These are phyloP conservation scores for Chlorella sorokiniana DNA, from an alignment of 139 green algal genomes.

Conservation along the genomic window DNA sequence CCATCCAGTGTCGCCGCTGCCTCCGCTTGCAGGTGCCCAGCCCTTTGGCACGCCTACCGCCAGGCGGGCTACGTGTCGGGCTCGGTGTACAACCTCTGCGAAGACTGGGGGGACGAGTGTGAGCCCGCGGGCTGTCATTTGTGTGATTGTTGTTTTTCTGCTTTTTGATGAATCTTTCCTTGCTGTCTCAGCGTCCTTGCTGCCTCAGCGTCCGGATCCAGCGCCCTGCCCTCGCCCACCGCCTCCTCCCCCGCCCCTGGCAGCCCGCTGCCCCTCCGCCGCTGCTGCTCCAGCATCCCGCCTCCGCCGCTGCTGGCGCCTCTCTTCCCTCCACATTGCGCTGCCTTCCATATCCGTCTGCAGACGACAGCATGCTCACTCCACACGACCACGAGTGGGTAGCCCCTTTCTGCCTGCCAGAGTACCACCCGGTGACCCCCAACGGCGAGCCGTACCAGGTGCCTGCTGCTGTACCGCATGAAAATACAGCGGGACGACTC, in stretches of 20 bases:
- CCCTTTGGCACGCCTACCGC: conserved; percentile 24
- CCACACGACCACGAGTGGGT: conserved; percentile 27
- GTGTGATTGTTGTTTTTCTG: no score
- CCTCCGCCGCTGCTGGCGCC: background rate
- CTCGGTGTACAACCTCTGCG: conserved; percentile 24
- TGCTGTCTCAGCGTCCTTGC: no score
- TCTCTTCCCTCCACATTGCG: background rate
- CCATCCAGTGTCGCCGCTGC: no score
- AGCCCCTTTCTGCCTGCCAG: conserved; percentile 21
- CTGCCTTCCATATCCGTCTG: no score
- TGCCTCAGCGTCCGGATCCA: no score
- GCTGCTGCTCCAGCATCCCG: no score
- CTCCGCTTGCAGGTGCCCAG: background rate
- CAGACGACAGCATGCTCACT: background rate
- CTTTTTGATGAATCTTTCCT: no score
- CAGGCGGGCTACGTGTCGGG: conserved; percentile 19
- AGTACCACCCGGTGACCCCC: conserved; percentile 16
- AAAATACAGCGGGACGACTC: no score
- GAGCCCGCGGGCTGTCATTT: background rate
- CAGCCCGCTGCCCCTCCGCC: no score
- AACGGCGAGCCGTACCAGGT: conserved; percentile 24
- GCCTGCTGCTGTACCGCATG: background rate
- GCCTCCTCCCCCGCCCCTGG: no score
- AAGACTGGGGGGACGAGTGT: conserved; percentile 19
- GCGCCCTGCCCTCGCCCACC: no score